Conservation (phyloP, 2,329 filamentous ascomycete species). For the Pseudodiploospora longispora region DNA sequence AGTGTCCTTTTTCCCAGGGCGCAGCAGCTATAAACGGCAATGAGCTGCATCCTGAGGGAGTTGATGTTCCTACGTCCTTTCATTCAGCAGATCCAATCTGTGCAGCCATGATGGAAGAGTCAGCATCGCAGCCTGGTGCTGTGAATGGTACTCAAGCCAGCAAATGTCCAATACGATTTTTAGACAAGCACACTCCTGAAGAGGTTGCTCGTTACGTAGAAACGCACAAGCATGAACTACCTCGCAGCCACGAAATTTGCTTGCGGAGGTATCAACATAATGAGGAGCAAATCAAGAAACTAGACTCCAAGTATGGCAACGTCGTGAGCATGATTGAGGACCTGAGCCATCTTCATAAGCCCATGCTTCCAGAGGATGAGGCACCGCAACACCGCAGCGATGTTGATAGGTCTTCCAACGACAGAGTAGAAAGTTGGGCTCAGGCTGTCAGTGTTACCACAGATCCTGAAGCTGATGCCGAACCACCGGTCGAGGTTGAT, state of each 20-base stretch:
- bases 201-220: constrained; percentile 92
- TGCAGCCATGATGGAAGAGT: constrained; percentile 55
- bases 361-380: constrained; percentile 62
- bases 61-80: constrained; percentile 36
- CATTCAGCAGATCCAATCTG: constrained; percentile 53
- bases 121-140: constrained; percentile 42
- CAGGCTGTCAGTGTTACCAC: constrained; percentile 58
- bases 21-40: constrained; percentile 15
- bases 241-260: constrained; percentile 87
- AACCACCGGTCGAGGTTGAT: constrained; percentile 32
- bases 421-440: constrained; percentile 80
- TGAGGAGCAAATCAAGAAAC: constrained; percentile 72
- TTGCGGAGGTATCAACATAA: constrained; percentile 84
- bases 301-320: constrained; percentile 91
- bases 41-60: constrained; percentile 17
- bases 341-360: constrained; percentile 77
- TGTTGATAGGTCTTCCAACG: constrained; percentile 48
- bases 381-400: constrained; percentile 35
- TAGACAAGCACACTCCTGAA: constrained; percentile 87
- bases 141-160: constrained; percentile 42
- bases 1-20: constrained; percentile 65
- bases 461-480: constrained; percentile 23
- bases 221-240: constrained; percentile 89
- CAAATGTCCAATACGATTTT: constrained; percentile 86
- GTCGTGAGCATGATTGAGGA: constrained; percentile 92